Evolutionary conservation across 495 filamentous ascomycete genomes (phyloP).

Genomic region (Collariella sp.): DNA sequence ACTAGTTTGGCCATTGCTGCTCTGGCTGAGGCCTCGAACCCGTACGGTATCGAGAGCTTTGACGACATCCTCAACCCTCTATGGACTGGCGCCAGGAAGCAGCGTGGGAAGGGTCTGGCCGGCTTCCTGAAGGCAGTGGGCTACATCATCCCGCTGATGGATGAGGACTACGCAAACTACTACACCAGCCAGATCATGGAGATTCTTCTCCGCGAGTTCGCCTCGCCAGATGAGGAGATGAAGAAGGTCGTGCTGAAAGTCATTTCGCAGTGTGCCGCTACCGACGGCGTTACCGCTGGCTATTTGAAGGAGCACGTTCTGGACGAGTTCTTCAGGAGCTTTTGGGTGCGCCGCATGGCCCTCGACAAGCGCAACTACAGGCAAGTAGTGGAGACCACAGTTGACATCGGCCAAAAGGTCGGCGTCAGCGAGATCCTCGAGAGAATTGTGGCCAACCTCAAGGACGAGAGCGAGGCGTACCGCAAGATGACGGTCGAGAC

Average conservation of each 20-base stretch:
- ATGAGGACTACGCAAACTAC: slow-evolving; percentile 98
- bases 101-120: slow-evolving; percentile 91
- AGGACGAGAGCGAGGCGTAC: slow-evolving; percentile 97
- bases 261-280: slow-evolving; percentile 91
- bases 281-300: slow-evolving; percentile 84
- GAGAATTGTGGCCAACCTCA: slow-evolving; percentile 85
- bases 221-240: slow-evolving; percentile 98
- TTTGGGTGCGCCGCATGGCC: slow-evolving; percentile 97
- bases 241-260: slow-evolving; percentile 99
- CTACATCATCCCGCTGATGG: slow-evolving; percentile 98
- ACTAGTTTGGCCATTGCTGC: slow-evolving; percentile 93
- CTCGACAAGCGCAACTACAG: slow-evolving; percentile 94
- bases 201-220: slow-evolving; percentile 90
- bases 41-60: slow-evolving; percentile 98
- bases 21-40: slow-evolving; percentile 90
- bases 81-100: slow-evolving; percentile 92
- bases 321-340: slow-evolving; percentile 95
- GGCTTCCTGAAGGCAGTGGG: slow-evolving; percentile 97
- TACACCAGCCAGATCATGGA: slow-evolving; percentile 99
- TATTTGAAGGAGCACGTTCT: slow-evolving; percentile 95
- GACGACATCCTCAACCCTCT: slow-evolving; percentile 95
- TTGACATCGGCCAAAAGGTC: slow-evolving; percentile 95
- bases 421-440: slow-evolving; percentile 93
- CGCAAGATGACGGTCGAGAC: slow-evolving; percentile 99
- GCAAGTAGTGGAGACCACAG: slow-evolving; percentile 95